Percentiles rank a stretch among this genome's conserved stretches.
phyloP scores from a whole-genome alignment of 2,329 filamentous ascomycete species.

The Aspergillus tamarii region DNA sequence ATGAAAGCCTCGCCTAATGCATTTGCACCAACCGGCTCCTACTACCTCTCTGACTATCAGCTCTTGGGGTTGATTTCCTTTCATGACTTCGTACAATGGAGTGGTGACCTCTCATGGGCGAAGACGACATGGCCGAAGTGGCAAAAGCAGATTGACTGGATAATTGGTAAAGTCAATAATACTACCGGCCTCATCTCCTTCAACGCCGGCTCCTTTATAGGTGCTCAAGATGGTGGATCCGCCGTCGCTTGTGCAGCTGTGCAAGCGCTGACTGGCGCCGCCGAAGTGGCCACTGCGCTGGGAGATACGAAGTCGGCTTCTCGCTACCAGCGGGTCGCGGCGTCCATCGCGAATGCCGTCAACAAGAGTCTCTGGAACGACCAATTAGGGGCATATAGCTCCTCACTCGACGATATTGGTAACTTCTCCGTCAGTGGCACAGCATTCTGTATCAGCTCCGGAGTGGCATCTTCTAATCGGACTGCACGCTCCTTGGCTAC shows the following conservation, averaged over 20 bases:
- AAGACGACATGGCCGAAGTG: neutral
- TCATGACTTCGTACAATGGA: neutral
- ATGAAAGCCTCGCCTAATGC: neutral
- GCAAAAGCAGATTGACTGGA: neutral
- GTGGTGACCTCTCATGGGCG: neutral
- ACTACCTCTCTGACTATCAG: neutral
- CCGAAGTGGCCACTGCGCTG: conserved; percentile 12
- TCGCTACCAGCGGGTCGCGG: neutral
- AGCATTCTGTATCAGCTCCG: conserved; percentile 16
- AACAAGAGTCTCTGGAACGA: conserved; percentile 19
- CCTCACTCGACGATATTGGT: neutral
- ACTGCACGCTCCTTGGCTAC: conserved; percentile 33
- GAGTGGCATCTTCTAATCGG: conserved; percentile 34
- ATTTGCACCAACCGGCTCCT: neutral
- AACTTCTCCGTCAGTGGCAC: conserved; percentile 1
- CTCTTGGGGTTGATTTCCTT: neutral
- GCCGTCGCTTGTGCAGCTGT: conserved; percentile 11
- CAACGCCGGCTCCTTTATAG: conserved; percentile 24
- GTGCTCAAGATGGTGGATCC: conserved; percentile 8
- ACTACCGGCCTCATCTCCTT: neutral
- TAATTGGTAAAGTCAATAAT: neutral
- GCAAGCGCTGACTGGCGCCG: conserved; percentile 16
- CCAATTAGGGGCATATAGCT: conserved; percentile 11
- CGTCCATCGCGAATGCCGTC: conserved; percentile 12
- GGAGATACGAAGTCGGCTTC: conserved; percentile 10